A percentile compares a stretch with the other conserved stretches of the same genome.
Conservation (phyloP, 1,284 basidiomycete genomes). For the Fistulinella cinereoalba region DNA sequence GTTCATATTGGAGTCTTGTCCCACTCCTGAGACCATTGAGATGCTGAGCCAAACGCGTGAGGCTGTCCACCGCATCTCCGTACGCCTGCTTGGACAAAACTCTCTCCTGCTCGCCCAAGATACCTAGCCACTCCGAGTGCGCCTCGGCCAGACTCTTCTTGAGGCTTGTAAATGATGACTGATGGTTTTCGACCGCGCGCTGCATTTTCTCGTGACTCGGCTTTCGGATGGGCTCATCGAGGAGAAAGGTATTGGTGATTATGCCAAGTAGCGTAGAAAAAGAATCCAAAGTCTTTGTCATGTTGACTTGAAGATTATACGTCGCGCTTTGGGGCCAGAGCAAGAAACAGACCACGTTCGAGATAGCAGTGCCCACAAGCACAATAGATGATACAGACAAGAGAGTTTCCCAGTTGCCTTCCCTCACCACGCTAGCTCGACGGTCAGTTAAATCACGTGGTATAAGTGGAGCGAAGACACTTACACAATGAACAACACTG, state of each 20-base stretch:
- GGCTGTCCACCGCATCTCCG: conserved; percentile 77
- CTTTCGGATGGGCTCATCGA: conserved; percentile 64
- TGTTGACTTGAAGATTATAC: conserved; percentile 76
- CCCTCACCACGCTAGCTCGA: conserved; percentile 72
- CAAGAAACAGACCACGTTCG: conserved; percentile 80
- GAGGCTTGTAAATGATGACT: conserved; percentile 82
- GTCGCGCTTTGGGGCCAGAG: conserved; percentile 88
- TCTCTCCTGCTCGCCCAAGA: conserved; percentile 38
- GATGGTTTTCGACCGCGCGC: conserved; percentile 76
- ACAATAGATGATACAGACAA: conserved; percentile 78
- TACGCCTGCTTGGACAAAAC: conserved; percentile 60
- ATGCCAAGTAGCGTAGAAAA: conserved; percentile 82
- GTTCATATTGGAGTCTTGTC: conserved; percentile 77
- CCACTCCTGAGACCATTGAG: conserved; percentile 83
- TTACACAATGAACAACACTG: conserved; percentile 83
- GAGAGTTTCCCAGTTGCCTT: conserved; percentile 78
- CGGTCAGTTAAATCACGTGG: conserved; percentile 5
- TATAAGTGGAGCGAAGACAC: conserved; percentile 21
- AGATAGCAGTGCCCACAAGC: conserved; percentile 69
- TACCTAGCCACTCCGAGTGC: conserved; percentile 72
- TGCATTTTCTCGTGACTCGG: conserved; percentile 63
- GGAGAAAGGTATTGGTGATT: conserved; percentile 79
- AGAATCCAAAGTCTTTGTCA: conserved; percentile 82
- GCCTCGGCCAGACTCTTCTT: conserved; percentile 84
- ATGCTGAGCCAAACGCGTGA: conserved; percentile 89